A percentile compares a stretch with the other conserved stretches of the same genome.
These are phyloP conservation scores for Trichoderma sp. DNA, from an alignment of 2,329 filamentous ascomycete species.

Conservation along the genomic window DNA sequence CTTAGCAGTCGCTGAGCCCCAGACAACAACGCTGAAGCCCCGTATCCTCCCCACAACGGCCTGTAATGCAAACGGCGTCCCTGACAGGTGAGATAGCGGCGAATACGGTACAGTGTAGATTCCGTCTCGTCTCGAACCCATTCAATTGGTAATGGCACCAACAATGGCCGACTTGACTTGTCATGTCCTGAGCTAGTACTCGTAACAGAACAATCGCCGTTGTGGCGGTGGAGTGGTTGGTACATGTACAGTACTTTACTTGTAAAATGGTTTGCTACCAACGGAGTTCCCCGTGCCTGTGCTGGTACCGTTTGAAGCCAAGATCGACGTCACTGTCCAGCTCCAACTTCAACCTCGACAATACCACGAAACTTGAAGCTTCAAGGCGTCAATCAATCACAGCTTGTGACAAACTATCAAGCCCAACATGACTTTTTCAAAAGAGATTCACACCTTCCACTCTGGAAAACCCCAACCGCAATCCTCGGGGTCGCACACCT, in stretches of 20 bases:
- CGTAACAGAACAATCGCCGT: neutral
- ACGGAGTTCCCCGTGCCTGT: neutral
- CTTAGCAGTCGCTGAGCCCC: neutral
- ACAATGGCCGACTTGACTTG: neutral
- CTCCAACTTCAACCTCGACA: neutral
- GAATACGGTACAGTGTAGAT: neutral
- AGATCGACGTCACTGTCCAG: conserved; percentile 6
- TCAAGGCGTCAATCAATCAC: neutral
- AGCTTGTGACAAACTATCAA: neutral
- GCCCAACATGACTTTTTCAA: conserved; percentile 37
- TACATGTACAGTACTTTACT: neutral
- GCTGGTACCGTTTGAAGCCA: neutral
- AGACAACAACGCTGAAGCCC: neutral
- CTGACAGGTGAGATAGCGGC: conserved; percentile 2
- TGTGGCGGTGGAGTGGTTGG: neutral
- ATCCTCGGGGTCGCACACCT: conserved; percentile 61
- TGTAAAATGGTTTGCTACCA: neutral
- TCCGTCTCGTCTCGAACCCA: neutral
- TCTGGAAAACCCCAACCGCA: conserved; percentile 65
- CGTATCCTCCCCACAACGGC: neutral
- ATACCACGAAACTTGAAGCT: neutral
- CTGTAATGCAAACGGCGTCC: conserved; percentile 4
- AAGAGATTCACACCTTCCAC: conserved; percentile 67
- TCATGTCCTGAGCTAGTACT: neutral
- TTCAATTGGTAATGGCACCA: neutral